A percentile compares a stretch with the other conserved stretches of the same genome.
These are phyloP conservation scores for Vitis amurensis DNA, from an alignment of 164 flowering plant genomes.

Conservation along the genomic window DNA sequence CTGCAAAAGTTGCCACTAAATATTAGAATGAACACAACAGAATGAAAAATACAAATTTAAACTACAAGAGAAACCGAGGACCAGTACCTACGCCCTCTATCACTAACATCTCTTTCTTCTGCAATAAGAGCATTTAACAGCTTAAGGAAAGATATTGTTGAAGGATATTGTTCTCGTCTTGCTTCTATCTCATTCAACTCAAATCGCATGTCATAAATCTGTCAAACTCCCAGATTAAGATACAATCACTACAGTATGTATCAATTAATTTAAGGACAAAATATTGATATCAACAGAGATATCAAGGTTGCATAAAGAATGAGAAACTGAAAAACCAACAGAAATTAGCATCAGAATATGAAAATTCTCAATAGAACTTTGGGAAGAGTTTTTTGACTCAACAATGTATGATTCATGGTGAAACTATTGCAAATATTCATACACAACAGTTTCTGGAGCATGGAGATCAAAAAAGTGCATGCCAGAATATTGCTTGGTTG, in stretches of 20 bases:
- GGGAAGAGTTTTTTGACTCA: too few relatives aligned
- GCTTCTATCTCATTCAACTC: constrained; percentile 97
- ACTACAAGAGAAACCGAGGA: not conserved
- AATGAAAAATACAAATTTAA: constrained; percentile 4
- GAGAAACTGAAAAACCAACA: too few relatives aligned
- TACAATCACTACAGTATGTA: not conserved
- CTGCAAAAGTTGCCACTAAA: constrained; percentile 37
- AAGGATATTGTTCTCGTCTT: constrained; percentile 88
- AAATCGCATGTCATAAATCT: constrained; percentile 98
- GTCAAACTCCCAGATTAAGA: constrained; percentile 21
- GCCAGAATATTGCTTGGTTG: too few relatives aligned
- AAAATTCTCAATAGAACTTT: too few relatives aligned
- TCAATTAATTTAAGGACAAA: not conserved
- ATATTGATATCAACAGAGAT: too few relatives aligned
- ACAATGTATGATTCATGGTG: too few relatives aligned
- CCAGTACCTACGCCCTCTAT: constrained; percentile 87
- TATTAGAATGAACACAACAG: constrained; percentile 5
- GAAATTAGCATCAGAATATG: too few relatives aligned
- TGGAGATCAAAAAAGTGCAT: too few relatives aligned
- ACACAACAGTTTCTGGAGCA: too few relatives aligned
- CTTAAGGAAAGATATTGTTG: constrained; percentile 93
- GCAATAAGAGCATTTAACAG: constrained; percentile 84
- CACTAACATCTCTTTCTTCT: constrained; percentile 79
- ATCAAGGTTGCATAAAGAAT: too few relatives aligned
- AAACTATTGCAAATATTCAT: too few relatives aligned